A percentile compares a stretch with the other conserved stretches of the same genome.
phyloP scores from a whole-genome alignment of 768 basidiomycete genomes.

The Xerocomus brunneocitrinus region DNA sequence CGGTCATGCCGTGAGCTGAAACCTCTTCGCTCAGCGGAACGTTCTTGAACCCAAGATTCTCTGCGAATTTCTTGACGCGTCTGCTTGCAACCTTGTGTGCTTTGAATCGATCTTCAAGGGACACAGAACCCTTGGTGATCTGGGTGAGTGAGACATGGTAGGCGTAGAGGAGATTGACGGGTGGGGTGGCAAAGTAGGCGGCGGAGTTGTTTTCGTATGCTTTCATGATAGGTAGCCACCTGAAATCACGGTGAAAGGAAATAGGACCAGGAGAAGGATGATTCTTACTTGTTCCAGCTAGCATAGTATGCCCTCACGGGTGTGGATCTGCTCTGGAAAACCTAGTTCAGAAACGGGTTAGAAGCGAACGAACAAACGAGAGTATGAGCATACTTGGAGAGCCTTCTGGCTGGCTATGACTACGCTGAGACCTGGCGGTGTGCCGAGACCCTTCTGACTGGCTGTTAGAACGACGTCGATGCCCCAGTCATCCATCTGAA shows the following conservation, averaged over 20 bases:
- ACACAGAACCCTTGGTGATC: slow-evolving; percentile 59
- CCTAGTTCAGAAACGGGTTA: neutral
- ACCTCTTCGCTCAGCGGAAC: slow-evolving; percentile 58
- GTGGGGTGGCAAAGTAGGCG: slow-evolving; percentile 93
- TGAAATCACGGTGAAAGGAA: slow-evolving; percentile 22
- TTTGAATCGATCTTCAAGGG: slow-evolving; percentile 74
- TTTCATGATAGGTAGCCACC: slow-evolving; percentile 92
- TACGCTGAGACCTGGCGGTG: slow-evolving; percentile 90
- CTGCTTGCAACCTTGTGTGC: slow-evolving; percentile 66
- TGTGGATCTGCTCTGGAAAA: slow-evolving; percentile 26
- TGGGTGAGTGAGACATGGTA: slow-evolving; percentile 74
- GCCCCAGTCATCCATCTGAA: slow-evolving; percentile 89
- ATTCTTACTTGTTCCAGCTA: slow-evolving; percentile 73
- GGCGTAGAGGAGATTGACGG: slow-evolving; percentile 91
- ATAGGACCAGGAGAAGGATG: neutral
- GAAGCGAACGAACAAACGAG: neutral
- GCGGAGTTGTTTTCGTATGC: slow-evolving; percentile 79
- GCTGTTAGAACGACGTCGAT: slow-evolving; percentile 86
- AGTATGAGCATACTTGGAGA: slow-evolving; percentile 43
- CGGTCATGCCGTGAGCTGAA: slow-evolving; percentile 94
- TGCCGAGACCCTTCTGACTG: slow-evolving; percentile 88
- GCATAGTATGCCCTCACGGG: slow-evolving; percentile 81
- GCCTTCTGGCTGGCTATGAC: slow-evolving; percentile 78
- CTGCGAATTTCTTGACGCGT: slow-evolving; percentile 64
- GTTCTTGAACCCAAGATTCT: slow-evolving; percentile 65